Base-by-base conservation (phyloP, 2,329 filamentous ascomycete species). In the Cladosporium sp. region DNA sequence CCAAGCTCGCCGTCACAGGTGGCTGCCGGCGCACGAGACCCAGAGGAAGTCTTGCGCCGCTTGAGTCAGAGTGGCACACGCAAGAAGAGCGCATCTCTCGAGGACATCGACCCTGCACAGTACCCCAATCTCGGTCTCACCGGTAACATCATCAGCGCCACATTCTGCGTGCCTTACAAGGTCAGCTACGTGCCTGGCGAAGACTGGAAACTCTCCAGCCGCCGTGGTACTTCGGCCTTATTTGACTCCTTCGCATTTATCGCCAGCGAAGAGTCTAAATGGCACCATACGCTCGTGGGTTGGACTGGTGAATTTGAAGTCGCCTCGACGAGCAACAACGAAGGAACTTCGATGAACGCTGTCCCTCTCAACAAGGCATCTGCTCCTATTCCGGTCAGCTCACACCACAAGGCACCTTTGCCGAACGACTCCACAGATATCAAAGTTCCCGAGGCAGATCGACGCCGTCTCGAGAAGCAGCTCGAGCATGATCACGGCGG, bases 221-320 rank as follows among this genome's bases (percentile, higher is more conserved):
- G 92, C 24, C 88, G 88, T 60, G 93, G 93, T 56, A 93, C 92
- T 58, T 97, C 93, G 12, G 91, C 93, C 15, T 82, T 97, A 34
- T 95, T 95, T 74, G 91, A 97, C 72, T 92, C 91, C 9, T 91
- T 97, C 68, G 84, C 87, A 57, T 87, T 95, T 74, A 84, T 97
- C 44, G 90, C 91, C 3, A 95, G 91, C n/a, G 80, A 88, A 57
- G 82, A 88, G 42, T 87, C 88, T 2, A 86, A 88, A 19, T 97
- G 92, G 92, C 90, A 91, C 66, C 93, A 97, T 75, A 94, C 87
- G 0, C 83, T 97, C 5, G 89, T 97, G 54, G 92, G 91, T 45
- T 97, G 93, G 93, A 96, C 93, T 3, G 93, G 93, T 58, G 93
- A 97, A 60, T 77, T 80, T 37, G 68, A 68, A 37, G 65, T 68